Conservation (phyloP, 2,329 filamentous ascomycete species). For the Alternaria incomplexa region DNA sequence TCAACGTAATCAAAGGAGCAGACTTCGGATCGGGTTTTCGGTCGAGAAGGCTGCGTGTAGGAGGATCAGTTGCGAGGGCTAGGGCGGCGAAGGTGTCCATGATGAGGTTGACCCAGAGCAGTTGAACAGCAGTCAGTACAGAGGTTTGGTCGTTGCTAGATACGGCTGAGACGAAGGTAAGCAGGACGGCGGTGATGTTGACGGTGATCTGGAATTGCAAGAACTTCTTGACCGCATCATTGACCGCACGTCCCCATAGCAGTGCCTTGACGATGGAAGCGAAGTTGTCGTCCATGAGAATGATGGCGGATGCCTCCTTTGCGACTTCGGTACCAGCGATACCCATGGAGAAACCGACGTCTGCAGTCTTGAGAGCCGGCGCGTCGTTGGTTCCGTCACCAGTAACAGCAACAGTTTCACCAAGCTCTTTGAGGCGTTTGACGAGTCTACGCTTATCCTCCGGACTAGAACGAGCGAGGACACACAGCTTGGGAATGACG, state of each 20-base stretch:
- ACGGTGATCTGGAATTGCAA: conserved; percentile 75
- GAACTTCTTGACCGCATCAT: conserved; percentile 53
- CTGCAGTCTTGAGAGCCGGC: conserved; percentile 78
- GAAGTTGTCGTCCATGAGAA: conserved; percentile 89
- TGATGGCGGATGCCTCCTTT: conserved; percentile 84
- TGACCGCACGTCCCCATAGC: conserved; percentile 69
- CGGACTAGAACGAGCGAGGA: conserved; percentile 71
- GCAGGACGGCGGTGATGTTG: conserved; percentile 86
- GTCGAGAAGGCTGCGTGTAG: conserved; percentile 78
- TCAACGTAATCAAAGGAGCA: conserved; percentile 78
- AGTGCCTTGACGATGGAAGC: conserved; percentile 84
- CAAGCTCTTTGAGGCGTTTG: conserved; percentile 67
- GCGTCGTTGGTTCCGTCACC: conserved; percentile 86
- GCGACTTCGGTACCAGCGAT: conserved; percentile 83
- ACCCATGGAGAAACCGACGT: conserved; percentile 87
- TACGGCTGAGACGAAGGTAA: conserved; percentile 88
- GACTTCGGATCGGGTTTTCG: conserved; percentile 79
- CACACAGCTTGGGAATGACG: conserved; percentile 68
- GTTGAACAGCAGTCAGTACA: conserved; percentile 85
- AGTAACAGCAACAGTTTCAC: conserved; percentile 81
- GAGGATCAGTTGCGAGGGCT: conserved; percentile 88
- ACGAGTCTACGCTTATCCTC: conserved; percentile 73
- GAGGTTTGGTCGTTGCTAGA: conserved; percentile 71
- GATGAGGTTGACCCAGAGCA: conserved; percentile 96
- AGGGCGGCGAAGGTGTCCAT: conserved; percentile 96